These are phyloP conservation scores for Pistacia integerrima DNA, from an alignment of 345 rosid genomes.

Conservation along the genomic window DNA sequence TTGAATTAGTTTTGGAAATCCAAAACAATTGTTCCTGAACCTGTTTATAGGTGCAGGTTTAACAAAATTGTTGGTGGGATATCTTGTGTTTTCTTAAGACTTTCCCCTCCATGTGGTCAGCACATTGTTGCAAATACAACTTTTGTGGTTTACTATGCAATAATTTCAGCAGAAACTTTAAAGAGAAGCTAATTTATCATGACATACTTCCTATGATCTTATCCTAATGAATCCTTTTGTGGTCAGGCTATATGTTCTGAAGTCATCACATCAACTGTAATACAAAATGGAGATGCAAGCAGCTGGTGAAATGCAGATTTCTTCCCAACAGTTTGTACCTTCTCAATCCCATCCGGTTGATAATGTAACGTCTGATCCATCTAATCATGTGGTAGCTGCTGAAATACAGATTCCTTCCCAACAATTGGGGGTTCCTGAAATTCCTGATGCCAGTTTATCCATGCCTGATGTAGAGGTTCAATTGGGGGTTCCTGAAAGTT, in stretches of 20 bases:
- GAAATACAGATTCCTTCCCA: no score
- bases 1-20: background rate
- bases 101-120: background rate
- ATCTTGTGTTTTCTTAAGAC: background rate
- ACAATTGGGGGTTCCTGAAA: background rate
- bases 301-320: conserved; percentile 6
- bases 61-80: background rate
- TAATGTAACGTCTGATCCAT: no score
- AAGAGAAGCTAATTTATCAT: background rate
- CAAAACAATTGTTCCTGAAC: background rate
- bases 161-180: conserved; percentile 9
- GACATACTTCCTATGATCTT: background rate
- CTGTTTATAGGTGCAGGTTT: background rate
- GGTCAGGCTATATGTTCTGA: conserved; percentile 34
- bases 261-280: conserved; percentile 34
- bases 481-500: conserved; percentile 22
- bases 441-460: conserved; percentile 15
- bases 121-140: background rate
- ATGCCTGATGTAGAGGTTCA: conserved; percentile 30
- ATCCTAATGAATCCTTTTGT: conserved; percentile 8
- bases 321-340: no score
- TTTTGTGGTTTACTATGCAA: background rate
- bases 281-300: conserved; percentile 32
- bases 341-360: no score
- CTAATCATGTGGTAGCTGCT: no score